Evolutionary conservation across 1,284 basidiomycete species (phyloP).

Genomic region (Cryptococcus amylolentus): DNA sequence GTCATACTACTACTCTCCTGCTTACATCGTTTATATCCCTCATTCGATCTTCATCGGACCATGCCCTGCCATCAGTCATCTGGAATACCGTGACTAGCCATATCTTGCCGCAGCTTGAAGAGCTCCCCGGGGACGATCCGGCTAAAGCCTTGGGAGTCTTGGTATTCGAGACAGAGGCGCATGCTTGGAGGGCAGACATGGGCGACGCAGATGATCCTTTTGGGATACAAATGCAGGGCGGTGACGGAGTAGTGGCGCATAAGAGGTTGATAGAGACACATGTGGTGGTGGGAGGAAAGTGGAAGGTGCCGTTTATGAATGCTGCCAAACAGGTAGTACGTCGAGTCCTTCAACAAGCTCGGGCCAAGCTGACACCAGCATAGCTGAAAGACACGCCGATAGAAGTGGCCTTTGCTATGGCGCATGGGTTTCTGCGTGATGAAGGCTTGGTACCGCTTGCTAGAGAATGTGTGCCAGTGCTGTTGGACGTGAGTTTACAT

Average conservation of each 20-base stretch:
- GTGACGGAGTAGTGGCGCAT: constrained; percentile 5
- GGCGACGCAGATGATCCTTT: constrained; percentile 10
- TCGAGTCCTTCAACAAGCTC: not conserved
- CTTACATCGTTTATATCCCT: constrained; percentile 23
- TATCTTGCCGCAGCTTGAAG: constrained; percentile 14
- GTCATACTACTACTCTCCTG: constrained; percentile 16
- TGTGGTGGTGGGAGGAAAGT: not conserved
- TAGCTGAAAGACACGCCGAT: constrained; percentile 4
- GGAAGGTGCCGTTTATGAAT: constrained; percentile 5
- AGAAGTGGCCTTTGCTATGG: constrained; percentile 8
- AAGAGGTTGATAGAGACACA: constrained; percentile 1
- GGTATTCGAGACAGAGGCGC: constrained; percentile 24
- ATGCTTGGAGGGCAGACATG: not conserved
- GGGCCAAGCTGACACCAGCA: not conserved
- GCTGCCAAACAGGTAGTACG: constrained; percentile 14
- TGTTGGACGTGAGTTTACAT: constrained; percentile 18
- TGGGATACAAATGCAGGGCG: constrained; percentile 8
- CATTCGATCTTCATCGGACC: constrained; percentile 8
- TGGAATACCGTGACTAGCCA: constrained; percentile 12
- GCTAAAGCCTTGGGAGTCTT: constrained; percentile 11
- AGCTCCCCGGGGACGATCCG: constrained; percentile 17
- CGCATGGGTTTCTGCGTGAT: constrained; percentile 11
- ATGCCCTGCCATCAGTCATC: constrained; percentile 5
- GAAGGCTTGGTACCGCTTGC: constrained; percentile 7
- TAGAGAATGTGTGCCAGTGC: constrained; percentile 6